Evolutionary conservation across 2,329 filamentous ascomycete species (phyloP), one percentile per base, ranked within the genome.

Genomic region (Bipolaris oryzae): DNA sequence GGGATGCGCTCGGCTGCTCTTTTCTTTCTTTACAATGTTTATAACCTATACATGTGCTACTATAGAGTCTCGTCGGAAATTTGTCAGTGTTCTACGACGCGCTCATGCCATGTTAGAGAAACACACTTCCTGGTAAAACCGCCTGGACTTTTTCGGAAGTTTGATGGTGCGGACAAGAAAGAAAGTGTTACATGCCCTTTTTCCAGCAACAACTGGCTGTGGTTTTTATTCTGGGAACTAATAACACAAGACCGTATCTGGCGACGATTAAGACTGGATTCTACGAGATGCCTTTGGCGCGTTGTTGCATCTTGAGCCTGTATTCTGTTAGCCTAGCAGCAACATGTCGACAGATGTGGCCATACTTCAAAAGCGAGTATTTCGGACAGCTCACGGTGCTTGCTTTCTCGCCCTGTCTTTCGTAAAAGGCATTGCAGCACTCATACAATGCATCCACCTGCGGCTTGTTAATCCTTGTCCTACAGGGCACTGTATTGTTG

Each of bases 41-140:
- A 76, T 55, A 61, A 48, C 46, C 33, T 9, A 31, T 48, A 44
- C 67, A 69, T 92, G 89, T 90, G 89, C 87, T 90, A 91, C 90
- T 94, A 94, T 98, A 98, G 95, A 99, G 95, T 99, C 95, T 96
- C 94, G 93, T 90, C 90, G 87, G 87, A 90, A 87, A 90, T 87
- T 57, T 28, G 72, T 93, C 91, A 91, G 85, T 98, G 86, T 90
- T 92, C 92, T 87, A 90, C 91, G 90, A 96, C 93, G 94, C 91
- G 95, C 95, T 99, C 92, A 93, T 88, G 91, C 90, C 84, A 90
- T 90, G 94, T 89, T 91, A 96, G 91, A 90, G 76, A 82, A 81
- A 53, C 78, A 79, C 81, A 81, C 83, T 87, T 85, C 87, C 74
- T 78, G 69, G 72, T 89, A 66, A 69, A 63, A 45, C 78, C 78